Evolutionary conservation across 108 stramenopile genomes (phyloP).

Genomic region (Skeletonema menzelii): DNA sequence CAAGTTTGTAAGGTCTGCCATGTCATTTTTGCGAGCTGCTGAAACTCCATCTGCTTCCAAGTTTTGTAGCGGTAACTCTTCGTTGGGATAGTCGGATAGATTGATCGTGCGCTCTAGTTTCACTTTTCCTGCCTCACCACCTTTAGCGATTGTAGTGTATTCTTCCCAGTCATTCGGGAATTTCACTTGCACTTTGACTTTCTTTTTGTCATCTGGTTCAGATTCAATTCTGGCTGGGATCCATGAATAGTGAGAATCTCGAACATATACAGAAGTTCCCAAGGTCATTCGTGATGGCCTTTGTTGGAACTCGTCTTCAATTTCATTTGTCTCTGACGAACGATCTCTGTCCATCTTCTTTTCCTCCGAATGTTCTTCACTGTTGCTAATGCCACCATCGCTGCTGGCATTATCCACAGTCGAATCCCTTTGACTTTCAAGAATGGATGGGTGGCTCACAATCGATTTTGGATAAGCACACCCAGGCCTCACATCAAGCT

Average conservation of each 20-base stretch:
- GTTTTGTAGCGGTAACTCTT: constrained; percentile 65
- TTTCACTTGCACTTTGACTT: constrained; percentile 48
- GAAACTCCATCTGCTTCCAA: constrained; percentile 55
- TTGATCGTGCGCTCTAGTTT: constrained; percentile 51
- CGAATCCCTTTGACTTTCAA: not conserved
- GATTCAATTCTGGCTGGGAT: constrained; percentile 70
- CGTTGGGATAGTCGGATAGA: constrained; percentile 58
- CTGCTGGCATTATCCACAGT: not conserved
- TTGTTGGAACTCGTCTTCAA: not conserved
- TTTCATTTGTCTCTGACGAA: not conserved
- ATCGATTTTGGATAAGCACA: constrained; percentile 12
- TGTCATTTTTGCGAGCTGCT: constrained; percentile 61
- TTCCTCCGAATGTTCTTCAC: not conserved
- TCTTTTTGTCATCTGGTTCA: constrained; percentile 31
- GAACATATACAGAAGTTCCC: constrained; percentile 55
- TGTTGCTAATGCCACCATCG: too few relatives aligned
- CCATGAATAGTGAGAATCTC: constrained; percentile 72
- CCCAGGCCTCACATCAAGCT: constrained; percentile 34
- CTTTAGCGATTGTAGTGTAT: constrained; percentile 38
- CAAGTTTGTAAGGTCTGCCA: constrained; percentile 88
- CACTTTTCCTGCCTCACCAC: not conserved
- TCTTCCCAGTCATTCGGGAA: constrained; percentile 59
- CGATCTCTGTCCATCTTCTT: not conserved
- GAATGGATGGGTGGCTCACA: not conserved
- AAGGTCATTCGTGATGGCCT: constrained; percentile 8